Conservation (phyloP, 2,329 filamentous ascomycete genomes). For the Clarireedia paspali region DNA sequence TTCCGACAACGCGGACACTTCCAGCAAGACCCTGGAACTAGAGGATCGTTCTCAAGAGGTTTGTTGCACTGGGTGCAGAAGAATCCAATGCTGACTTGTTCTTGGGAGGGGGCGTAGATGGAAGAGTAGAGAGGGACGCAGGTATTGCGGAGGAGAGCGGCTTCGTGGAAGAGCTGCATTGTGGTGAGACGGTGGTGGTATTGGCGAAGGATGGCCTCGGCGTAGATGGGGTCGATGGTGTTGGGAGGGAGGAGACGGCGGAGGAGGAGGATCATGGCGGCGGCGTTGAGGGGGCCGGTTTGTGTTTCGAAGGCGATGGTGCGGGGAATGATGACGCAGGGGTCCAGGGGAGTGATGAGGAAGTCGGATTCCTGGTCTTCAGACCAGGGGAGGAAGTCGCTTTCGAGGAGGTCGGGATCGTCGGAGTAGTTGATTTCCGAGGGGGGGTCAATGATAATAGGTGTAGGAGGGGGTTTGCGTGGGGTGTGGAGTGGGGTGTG, state of each 20-base stretch:
- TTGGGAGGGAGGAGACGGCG: constrained; percentile 47
- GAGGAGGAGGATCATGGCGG: constrained; percentile 53
- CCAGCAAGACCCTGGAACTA: constrained; percentile 36
- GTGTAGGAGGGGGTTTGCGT: constrained; percentile 8
- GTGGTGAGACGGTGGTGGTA: constrained; percentile 52
- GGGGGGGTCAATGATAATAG: background rate
- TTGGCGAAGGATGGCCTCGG: constrained; percentile 48
- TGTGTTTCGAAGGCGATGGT: constrained; percentile 49
- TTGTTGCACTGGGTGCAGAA: constrained; percentile 49
- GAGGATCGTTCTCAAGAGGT: constrained; percentile 36
- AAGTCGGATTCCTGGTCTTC: constrained; percentile 49
- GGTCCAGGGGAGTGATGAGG: constrained; percentile 47
- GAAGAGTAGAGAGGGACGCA: constrained; percentile 46
- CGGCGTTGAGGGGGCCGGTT: constrained; percentile 50
- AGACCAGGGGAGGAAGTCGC: constrained; percentile 52
- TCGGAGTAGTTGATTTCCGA: constrained; percentile 11
- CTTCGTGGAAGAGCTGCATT: constrained; percentile 53
- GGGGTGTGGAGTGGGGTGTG: constrained; percentile 21
- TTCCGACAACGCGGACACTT: constrained; percentile 52
- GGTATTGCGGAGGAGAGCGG: constrained; percentile 52
- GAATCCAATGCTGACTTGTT: constrained; percentile 45
- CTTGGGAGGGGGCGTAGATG: constrained; percentile 47
- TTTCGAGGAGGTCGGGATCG: constrained; percentile 39
- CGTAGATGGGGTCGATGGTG: constrained; percentile 48
- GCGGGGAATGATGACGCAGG: constrained; percentile 45